A percentile compares a stretch with the other conserved stretches of the same genome.
These are phyloP conservation scores for Mycotypha africana DNA, from an alignment of 371 early-diverging fungal species.

Conservation along the genomic window DNA sequence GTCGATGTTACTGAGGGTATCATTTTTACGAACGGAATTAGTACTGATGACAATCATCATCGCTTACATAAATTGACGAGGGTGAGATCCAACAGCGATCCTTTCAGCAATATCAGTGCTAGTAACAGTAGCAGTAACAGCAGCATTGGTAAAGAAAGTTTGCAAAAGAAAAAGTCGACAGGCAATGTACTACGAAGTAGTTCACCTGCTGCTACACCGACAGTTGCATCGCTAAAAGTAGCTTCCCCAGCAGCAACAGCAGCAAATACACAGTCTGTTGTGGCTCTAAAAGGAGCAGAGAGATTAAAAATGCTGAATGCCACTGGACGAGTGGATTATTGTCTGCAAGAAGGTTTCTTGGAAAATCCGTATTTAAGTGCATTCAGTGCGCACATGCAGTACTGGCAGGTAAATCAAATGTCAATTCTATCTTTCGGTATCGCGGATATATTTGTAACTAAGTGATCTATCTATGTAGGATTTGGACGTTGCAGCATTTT, in stretches of 20 bases:
- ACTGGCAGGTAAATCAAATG: slow-evolving; percentile 51
- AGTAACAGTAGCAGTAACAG: slow-evolving; percentile 6
- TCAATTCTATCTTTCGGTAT: too few species aligned
- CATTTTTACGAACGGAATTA: too few species aligned
- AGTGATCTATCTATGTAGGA: slow-evolving; percentile 23
- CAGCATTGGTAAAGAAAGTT: neutral
- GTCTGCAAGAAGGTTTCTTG: slow-evolving; percentile 71
- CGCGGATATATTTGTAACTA: neutral
- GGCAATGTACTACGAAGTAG: slow-evolving; percentile 8
- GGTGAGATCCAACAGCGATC: slow-evolving; percentile 29
- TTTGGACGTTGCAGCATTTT: slow-evolving; percentile 59
- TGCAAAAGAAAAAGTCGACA: slow-evolving; percentile 1
- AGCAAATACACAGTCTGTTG: slow-evolving; percentile 17
- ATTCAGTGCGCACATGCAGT: slow-evolving; percentile 71
- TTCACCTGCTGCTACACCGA: too few species aligned
- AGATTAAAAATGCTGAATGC: slow-evolving; percentile 56
- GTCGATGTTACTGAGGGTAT: too few species aligned
- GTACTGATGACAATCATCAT: too few species aligned
- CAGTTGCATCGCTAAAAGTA: too few species aligned
- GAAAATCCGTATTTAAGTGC: slow-evolving; percentile 77
- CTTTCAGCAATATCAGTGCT: slow-evolving; percentile 7
- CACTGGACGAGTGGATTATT: slow-evolving; percentile 72
- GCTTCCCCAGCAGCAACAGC: slow-evolving; percentile 19
- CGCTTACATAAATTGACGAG: slow-evolving; percentile 13
- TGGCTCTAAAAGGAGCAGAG: slow-evolving; percentile 41